A percentile compares a stretch with the other conserved stretches of the same genome.
Conservation (phyloP, 257 asterid species). For the Agastache rugosa region DNA sequence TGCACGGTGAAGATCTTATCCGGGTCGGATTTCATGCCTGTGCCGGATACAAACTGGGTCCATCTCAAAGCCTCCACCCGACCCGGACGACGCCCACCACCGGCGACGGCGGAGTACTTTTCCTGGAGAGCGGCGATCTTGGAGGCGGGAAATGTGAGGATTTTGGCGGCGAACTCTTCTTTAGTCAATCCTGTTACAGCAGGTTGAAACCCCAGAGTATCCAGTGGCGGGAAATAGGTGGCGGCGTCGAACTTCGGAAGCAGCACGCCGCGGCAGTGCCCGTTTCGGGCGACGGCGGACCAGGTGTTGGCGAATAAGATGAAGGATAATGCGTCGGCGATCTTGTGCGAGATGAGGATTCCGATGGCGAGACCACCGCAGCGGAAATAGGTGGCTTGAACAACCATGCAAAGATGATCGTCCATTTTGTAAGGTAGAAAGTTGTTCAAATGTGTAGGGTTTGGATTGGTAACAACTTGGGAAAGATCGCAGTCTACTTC, state of each 20-base stretch:
- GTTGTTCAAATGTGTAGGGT: neutral
- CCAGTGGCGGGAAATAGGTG: constrained; percentile 47
- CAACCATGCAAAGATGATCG: constrained; percentile 39
- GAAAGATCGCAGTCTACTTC: neutral
- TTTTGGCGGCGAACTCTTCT: constrained; percentile 40
- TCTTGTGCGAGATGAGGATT: constrained; percentile 48
- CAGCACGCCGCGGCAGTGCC: neutral
- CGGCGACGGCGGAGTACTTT: constrained; percentile 32
- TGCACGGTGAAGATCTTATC: constrained; percentile 34
- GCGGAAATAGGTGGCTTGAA: constrained; percentile 44
- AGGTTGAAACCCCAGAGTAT: constrained; percentile 28
- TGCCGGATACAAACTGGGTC: constrained; percentile 40
- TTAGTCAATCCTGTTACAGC: constrained; percentile 21
- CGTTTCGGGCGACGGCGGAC: constrained; percentile 45
- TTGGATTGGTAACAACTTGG: neutral
- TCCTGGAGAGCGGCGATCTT: constrained; percentile 40
- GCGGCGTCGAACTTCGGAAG: constrained; percentile 45
- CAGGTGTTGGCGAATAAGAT: constrained; percentile 45
- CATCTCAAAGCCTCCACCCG: constrained; percentile 52
- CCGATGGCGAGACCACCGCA: constrained; percentile 60
- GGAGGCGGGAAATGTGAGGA: constrained; percentile 43
- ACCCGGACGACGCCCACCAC: constrained; percentile 40
- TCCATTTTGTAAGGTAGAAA: neutral
- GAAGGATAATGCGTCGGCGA: constrained; percentile 45
- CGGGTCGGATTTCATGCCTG: constrained; percentile 30